phyloP scores from a whole-genome alignment of 2,329 filamentous ascomycete genomes.

The Botryotinia globosa region DNA sequence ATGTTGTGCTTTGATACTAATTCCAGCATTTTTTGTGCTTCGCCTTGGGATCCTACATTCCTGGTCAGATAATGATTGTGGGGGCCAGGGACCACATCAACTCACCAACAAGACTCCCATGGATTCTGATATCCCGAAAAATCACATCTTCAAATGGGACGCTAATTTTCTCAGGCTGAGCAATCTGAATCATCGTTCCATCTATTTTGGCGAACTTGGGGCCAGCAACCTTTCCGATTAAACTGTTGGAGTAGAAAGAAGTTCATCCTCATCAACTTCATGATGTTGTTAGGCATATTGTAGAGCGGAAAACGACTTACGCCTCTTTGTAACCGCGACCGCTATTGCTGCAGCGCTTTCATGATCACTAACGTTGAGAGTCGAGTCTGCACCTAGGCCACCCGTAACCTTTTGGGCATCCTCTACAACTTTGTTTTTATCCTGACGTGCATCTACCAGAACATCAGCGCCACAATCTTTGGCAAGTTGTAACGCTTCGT shows the following conservation, averaged over 20 bases:
- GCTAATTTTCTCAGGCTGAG: constrained; percentile 46
- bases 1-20: constrained; percentile 47
- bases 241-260: not conserved
- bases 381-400: constrained; percentile 50
- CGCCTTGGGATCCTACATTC: constrained; percentile 42
- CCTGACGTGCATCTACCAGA: constrained; percentile 51
- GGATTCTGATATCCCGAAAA: constrained; percentile 52
- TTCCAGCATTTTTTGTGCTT: constrained; percentile 49
- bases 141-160: constrained; percentile 48
- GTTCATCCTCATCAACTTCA: constrained; percentile 8
- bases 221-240: not conserved
- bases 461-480: constrained; percentile 49
- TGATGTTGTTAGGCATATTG: not conserved
- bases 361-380: constrained; percentile 54
- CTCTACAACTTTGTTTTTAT: constrained; percentile 47
- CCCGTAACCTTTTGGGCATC: constrained; percentile 48
- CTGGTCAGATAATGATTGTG: constrained; percentile 8
- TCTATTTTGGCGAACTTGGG: constrained; percentile 11
- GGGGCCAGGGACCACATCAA: constrained; percentile 12
- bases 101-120: constrained; percentile 43
- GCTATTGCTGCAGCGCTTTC: constrained; percentile 48
- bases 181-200: constrained; percentile 56
- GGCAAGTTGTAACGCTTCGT: constrained; percentile 50
- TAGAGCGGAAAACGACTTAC: constrained; percentile 34
- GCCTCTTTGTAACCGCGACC: constrained; percentile 57